Percentiles rank a stretch among this genome's conserved stretches.
phyloP scores from a whole-genome alignment of 257 asterid genomes.

The Solanum peruvianum region DNA sequence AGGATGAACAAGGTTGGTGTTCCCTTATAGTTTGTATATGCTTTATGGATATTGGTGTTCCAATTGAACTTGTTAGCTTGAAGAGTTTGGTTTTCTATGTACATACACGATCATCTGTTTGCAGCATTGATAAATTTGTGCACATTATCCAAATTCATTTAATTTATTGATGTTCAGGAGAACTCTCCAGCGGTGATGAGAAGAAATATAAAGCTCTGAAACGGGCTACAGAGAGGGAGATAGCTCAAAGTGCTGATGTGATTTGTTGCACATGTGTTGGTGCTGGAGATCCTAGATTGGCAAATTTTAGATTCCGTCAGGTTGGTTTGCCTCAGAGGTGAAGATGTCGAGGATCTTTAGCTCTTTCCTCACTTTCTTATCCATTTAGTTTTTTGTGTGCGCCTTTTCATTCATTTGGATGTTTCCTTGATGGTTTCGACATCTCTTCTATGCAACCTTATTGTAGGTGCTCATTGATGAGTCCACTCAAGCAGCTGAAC shows the following conservation, averaged over 20 bases:
- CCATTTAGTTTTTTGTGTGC: neutral
- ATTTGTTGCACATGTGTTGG: slow-evolving; percentile 99
- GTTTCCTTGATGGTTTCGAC: neutral
- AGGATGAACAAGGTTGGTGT: slow-evolving; percentile 90
- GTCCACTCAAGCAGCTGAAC: slow-evolving; percentile 97
- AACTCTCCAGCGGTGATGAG: slow-evolving; percentile 94
- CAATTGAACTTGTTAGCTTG: neutral
- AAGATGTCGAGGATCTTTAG: neutral
- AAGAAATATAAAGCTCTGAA: slow-evolving; percentile 85
- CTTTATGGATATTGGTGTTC: neutral
- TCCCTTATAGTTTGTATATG: neutral
- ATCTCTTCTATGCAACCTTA: neutral
- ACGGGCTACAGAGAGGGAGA: slow-evolving; percentile 98
- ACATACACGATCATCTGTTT: neutral
- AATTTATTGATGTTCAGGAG: slow-evolving; percentile 42
- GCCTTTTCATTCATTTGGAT: neutral
- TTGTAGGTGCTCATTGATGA: slow-evolving; percentile 93
- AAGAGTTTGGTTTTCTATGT: neutral
- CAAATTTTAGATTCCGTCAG: slow-evolving; percentile 97
- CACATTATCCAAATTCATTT: neutral
- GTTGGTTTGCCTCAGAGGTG: slow-evolving; percentile 12
- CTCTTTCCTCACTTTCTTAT: neutral
- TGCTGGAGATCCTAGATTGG: slow-evolving; percentile 97
- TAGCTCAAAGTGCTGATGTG: slow-evolving; percentile 98
- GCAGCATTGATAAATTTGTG: neutral